These are phyloP conservation scores for Williopsis jadinii DNA, from an alignment of 1,139 yeast genomes.

Conservation along the genomic window DNA sequence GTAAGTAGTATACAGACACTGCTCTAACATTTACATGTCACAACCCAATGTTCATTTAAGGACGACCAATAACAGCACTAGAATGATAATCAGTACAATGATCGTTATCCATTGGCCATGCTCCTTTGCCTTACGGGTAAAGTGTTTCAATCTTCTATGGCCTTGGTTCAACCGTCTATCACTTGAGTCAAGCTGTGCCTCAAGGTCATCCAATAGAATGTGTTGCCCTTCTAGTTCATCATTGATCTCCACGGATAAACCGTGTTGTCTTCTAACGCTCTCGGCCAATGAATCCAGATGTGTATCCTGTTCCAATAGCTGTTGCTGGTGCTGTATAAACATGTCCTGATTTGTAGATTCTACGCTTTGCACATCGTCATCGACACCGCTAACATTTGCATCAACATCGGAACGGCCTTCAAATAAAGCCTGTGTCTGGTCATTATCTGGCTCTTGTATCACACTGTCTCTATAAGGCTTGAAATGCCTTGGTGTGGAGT, in stretches of 20 bases:
- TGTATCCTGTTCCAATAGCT: constrained; percentile 52
- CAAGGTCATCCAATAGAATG: constrained; percentile 64
- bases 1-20: no score
- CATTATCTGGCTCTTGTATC: constrained; percentile 14
- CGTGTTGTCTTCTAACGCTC: constrained; percentile 59
- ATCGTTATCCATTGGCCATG: constrained; percentile 72
- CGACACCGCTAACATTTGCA: constrained; percentile 9
- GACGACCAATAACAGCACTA: constrained; percentile 51
- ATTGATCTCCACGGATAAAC: constrained; percentile 57
- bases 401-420: neutral
- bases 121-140: constrained; percentile 52
- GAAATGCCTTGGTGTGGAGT: constrained; percentile 17
- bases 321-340: constrained; percentile 65
- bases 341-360: constrained; percentile 41
- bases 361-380: constrained; percentile 19
- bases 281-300: constrained; percentile 50
- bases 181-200: constrained; percentile 54
- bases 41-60: constrained; percentile 29
- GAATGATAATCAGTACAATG: constrained; percentile 49
- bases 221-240: constrained; percentile 64
- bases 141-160: constrained; percentile 42
- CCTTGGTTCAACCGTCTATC: constrained; percentile 49
- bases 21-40: no score
- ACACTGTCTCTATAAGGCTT: constrained; percentile 41
- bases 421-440: constrained; percentile 4